These are phyloP conservation scores for Aspergillus bertholletiae DNA, from an alignment of 495 filamentous ascomycete species.

Conservation along the genomic window DNA sequence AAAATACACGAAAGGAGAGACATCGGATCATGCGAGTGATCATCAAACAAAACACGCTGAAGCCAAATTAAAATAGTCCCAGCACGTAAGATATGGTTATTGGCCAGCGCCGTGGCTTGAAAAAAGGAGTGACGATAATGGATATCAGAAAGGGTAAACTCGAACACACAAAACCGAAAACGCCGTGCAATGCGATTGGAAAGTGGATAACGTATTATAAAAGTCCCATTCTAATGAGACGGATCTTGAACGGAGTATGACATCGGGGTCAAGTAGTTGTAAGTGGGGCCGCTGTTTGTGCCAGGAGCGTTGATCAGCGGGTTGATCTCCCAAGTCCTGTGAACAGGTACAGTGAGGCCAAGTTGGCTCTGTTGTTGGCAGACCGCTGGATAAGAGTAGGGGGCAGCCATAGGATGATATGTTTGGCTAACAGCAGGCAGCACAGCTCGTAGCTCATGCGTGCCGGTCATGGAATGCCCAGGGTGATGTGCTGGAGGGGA, in stretches of 20 bases:
- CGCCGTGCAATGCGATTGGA: constrained; percentile 12
- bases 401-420: constrained; percentile 26
- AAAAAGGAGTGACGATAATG: constrained; percentile 40
- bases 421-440: constrained; percentile 29
- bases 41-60: constrained; percentile 10
- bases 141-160: constrained; percentile 12
- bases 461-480: constrained; percentile 17
- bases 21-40: constrained; percentile 35
- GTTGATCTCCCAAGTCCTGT: constrained; percentile 36
- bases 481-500: constrained; percentile 22
- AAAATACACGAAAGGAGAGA: constrained; percentile 35
- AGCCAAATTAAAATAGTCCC: constrained; percentile 7
- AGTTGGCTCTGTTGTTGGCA: constrained; percentile 32
- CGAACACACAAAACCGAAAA: constrained; percentile 13
- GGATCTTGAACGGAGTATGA: constrained; percentile 32
- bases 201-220: background rate
- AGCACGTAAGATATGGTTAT: constrained; percentile 15
- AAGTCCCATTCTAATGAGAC: constrained; percentile 15
- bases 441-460: constrained; percentile 30
- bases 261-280: constrained; percentile 34
- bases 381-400: constrained; percentile 34
- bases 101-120: constrained; percentile 31
- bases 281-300: constrained; percentile 21
- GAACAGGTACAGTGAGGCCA: constrained; percentile 21
- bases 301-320: constrained; percentile 16